Percentiles rank a stretch among this genome's conserved stretches.
Evolutionary conservation across 148 eudicot species (phyloP).

Genomic region (Polygonum aviculare): DNA sequence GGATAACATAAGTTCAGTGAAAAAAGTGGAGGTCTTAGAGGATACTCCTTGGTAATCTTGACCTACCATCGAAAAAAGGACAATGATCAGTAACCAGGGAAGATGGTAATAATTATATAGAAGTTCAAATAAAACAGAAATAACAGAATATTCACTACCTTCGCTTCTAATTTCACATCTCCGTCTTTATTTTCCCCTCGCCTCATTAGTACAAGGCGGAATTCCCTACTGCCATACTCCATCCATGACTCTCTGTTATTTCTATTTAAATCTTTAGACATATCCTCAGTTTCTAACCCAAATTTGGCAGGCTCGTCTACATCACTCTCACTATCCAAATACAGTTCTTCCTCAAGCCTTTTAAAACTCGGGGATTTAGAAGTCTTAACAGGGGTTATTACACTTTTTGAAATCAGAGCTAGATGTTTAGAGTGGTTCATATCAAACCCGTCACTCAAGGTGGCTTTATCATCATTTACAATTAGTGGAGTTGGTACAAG

Average conservation of each 20-base stretch:
- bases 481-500: conserved; percentile 24
- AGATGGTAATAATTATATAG: neutral
- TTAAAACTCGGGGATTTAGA: conserved; percentile 56
- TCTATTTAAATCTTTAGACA: neutral
- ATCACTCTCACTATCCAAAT: conserved; percentile 71
- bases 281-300: conserved; percentile 34
- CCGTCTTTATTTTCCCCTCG: conserved; percentile 29
- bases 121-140: neutral
- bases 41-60: conserved; percentile 78
- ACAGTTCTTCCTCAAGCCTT: conserved; percentile 53
- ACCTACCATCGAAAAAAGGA: conserved; percentile 37
- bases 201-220: conserved; percentile 38
- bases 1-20: conserved; percentile 27
- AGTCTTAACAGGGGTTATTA: conserved; percentile 35
- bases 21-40: conserved; percentile 84
- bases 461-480: conserved; percentile 24
- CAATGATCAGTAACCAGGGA: neutral
- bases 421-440: conserved; percentile 37
- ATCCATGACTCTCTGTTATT: conserved; percentile 44
- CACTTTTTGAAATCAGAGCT: conserved; percentile 49
- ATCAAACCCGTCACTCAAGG: conserved; percentile 33
- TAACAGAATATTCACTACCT: conserved; percentile 30
- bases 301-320: conserved; percentile 42
- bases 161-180: conserved; percentile 60
- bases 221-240: conserved; percentile 49